Base-by-base conservation (phyloP, 768 basidiomycete species). In the Amanita muscaria region DNA sequence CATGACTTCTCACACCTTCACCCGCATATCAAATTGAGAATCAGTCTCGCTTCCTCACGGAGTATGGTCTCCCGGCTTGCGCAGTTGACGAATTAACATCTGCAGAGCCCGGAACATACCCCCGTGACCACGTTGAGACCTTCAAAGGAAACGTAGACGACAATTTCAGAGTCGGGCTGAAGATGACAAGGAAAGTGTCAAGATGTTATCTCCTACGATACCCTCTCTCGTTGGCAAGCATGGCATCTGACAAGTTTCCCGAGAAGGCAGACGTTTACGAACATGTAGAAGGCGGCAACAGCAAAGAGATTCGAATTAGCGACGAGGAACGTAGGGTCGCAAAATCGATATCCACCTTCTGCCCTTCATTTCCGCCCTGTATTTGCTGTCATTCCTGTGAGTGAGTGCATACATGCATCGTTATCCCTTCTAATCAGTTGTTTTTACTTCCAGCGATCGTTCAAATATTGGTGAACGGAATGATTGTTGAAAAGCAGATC, bases 61-160 rank as follows among this genome's bases (percentile, higher is more conserved):
- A n/a, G n/a, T n/a, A n/a, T n/a, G n/a, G n/a, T n/a, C n/a, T n/a
- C n/a, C n/a, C n/a, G n/a, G n/a, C n/a, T n/a, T n/a, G n/a, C n/a
- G n/a, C n/a, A n/a, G n/a, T n/a, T n/a, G n/a, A n/a, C n/a, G n/a
- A n/a, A n/a, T n/a, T n/a, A n/a, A n/a, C n/a, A n/a, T n/a, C n/a
- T n/a, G n/a, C n/a, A n/a, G n/a, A n/a, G n/a, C n/a, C n/a, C n/a
- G n/a, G n/a, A n/a, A n/a, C n/a, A n/a, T n/a, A n/a, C n/a, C n/a
- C n/a, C n/a, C 57, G 61, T 11, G 96, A 98, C 56, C 94, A 99
- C 56, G 76, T 94, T 8, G 88, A 90, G 52, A 93, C 77, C 43
- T 97, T 98, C 73, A 78, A 79, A 53, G 96, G 96, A n/a, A 99
- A 99, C 57, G 76, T 92, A 22, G 96, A 99, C 56, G 96, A 99